These are phyloP conservation scores for Casuarina equisetifolia DNA, from an alignment of 306 rosid species.

Conservation along the genomic window DNA sequence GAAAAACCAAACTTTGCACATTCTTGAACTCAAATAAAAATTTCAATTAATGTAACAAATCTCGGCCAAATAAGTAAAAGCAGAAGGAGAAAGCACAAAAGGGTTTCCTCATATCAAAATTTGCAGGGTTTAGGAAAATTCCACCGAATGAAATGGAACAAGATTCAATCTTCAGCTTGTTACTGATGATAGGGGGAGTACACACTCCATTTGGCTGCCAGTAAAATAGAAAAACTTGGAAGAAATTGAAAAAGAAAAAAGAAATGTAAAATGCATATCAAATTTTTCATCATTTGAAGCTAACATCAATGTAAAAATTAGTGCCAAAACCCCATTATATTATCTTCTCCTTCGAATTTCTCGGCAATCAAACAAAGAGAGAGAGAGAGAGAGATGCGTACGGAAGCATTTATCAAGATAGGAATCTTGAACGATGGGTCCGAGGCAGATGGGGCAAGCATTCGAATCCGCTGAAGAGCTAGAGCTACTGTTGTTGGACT, in stretches of 20 bases:
- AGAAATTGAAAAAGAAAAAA: neutral
- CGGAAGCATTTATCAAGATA: slow-evolving; percentile 79
- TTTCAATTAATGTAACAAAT: neutral
- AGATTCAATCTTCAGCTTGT: neutral
- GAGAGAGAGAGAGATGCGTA: slow-evolving; percentile 29
- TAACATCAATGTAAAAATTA: neutral
- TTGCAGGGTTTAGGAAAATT: neutral
- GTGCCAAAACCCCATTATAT: neutral
- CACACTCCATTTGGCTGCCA: neutral
- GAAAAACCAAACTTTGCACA: neutral
- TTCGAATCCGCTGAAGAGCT: slow-evolving; percentile 28
- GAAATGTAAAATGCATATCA: neutral
- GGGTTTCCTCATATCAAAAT: neutral
- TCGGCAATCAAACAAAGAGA: neutral
- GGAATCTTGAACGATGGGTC: slow-evolving; percentile 52
- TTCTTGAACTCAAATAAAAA: neutral
- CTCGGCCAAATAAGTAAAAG: neutral
- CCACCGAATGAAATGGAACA: neutral
- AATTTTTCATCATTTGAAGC: neutral
- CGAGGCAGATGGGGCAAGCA: slow-evolving; percentile 82
- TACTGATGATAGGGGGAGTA: neutral
- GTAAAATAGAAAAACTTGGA: neutral
- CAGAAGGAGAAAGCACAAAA: neutral
- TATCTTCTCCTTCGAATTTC: neutral
- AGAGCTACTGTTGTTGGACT: slow-evolving; percentile 8